A percentile compares a stretch with the other conserved stretches of the same genome.
These are phyloP conservation scores for Vigna hirtella DNA, from an alignment of 306 rosid species.

Conservation along the genomic window DNA sequence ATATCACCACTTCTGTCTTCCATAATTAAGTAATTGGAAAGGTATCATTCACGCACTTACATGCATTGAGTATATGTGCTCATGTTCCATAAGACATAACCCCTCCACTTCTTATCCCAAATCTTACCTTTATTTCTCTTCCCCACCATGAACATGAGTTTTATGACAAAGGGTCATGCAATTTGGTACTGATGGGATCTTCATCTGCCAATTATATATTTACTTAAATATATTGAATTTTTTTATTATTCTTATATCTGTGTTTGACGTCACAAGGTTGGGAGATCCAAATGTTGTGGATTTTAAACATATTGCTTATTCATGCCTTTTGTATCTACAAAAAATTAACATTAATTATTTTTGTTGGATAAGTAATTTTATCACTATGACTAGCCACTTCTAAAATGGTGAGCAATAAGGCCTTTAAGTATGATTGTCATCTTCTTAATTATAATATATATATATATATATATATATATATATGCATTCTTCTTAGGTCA, in stretches of 20 bases:
- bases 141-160: slow-evolving; percentile 1
- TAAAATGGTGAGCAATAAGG: slow-evolving; percentile 23
- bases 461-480: too few species aligned
- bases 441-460: slow-evolving; percentile 3
- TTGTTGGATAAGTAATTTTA: slow-evolving; percentile 51
- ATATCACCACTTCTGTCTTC: slow-evolving; percentile 24
- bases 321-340: slow-evolving; percentile 47
- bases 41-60: slow-evolving; percentile 7
- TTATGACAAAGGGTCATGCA: not conserved
- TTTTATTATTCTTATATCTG: not conserved
- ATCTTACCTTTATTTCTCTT: not conserved
- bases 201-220: too few species aligned
- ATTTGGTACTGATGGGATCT: too few species aligned
- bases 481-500: slow-evolving; percentile 36
- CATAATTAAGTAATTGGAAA: slow-evolving; percentile 1
- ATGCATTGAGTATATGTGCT: slow-evolving; percentile 3
- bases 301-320: slow-evolving; percentile 38
- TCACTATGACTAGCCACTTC: slow-evolving; percentile 43
- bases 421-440: slow-evolving; percentile 24
- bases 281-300: slow-evolving; percentile 41
- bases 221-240: not conserved
- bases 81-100: not conserved
- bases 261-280: slow-evolving; percentile 18
- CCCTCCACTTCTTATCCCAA: not conserved
- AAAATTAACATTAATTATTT: not conserved